Conservation (phyloP, 805 yeast genomes). For the Cephaloascus albidus region DNA sequence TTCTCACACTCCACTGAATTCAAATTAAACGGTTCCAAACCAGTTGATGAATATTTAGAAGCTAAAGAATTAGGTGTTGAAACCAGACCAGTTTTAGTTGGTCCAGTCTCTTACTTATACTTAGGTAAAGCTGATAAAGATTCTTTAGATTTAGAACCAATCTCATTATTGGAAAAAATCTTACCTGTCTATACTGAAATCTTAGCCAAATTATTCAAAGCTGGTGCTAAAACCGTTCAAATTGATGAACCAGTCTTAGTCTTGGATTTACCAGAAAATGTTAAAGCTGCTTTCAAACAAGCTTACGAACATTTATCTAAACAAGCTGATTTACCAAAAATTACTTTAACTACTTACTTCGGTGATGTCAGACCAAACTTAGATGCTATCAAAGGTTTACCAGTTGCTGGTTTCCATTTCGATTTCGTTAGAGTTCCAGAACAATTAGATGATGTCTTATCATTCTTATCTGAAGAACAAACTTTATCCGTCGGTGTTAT, state of each 20-base stretch:
- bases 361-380: constrained; percentile 98
- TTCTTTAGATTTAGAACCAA: constrained; percentile 90
- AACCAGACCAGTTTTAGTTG: constrained; percentile 95
- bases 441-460: constrained; percentile 79
- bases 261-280: constrained; percentile 79
- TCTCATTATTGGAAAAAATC: constrained; percentile 78
- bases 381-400: constrained; percentile 77
- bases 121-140: constrained; percentile 99
- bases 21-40: constrained; percentile 94
- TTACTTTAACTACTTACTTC: constrained; percentile 85
- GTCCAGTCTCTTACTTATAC: constrained; percentile 91
- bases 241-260: constrained; percentile 97
- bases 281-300: constrained; percentile 78
- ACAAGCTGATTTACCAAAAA: constrained; percentile 60
- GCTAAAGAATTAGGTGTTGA: constrained; percentile 93
- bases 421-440: constrained; percentile 95
- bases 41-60: constrained; percentile 95
- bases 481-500: constrained; percentile 92
- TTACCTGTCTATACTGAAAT: constrained; percentile 90
- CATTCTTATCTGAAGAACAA: constrained; percentile 61
- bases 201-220: constrained; percentile 77
- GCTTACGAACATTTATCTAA: constrained; percentile 74
- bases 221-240: constrained; percentile 94
- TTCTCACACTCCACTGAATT: constrained; percentile 91
- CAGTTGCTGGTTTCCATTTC: constrained; percentile 93